Percentiles rank a stretch among this genome's conserved stretches.
phyloP scores from a whole-genome alignment of 1,284 basidiomycete species.

The Leccinum fuscescens region DNA sequence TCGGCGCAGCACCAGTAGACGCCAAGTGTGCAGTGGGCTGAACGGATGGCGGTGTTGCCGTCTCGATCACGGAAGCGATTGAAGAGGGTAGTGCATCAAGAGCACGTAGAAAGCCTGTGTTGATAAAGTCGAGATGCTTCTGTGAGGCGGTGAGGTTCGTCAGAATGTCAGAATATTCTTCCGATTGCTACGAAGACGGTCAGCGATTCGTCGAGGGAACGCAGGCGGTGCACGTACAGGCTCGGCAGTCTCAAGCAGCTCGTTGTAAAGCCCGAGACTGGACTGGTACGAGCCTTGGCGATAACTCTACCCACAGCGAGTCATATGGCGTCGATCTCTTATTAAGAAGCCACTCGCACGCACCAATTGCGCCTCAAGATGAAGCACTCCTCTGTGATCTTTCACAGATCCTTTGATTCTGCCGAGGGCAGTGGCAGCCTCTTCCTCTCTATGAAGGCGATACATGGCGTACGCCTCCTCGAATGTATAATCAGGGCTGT shows the following conservation, averaged over 20 bases:
- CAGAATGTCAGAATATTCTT: conserved; percentile 82
- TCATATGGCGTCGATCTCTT: conserved; percentile 17
- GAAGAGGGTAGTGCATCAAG: conserved; percentile 57
- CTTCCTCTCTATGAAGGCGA: conserved; percentile 69
- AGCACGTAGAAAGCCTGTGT: conserved; percentile 61
- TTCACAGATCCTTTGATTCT: conserved; percentile 45
- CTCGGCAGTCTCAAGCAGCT: conserved; percentile 72
- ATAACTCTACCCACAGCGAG: conserved; percentile 54
- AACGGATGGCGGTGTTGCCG: conserved; percentile 53
- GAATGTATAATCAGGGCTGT: conserved; percentile 45
- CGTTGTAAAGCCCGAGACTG: conserved; percentile 75
- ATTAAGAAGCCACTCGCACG: conserved; percentile 32
- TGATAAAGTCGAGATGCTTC: conserved; percentile 79
- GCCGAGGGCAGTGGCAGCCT: conserved; percentile 57
- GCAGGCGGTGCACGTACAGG: conserved; percentile 47
- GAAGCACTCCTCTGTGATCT: conserved; percentile 63
- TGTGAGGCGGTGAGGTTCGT: conserved; percentile 80
- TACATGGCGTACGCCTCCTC: conserved; percentile 83
- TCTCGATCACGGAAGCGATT: conserved; percentile 55
- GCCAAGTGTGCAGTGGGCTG: conserved; percentile 35
- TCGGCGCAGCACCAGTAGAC: conserved; percentile 32
- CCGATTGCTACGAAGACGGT: conserved; percentile 56
- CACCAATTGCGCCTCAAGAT: conserved; percentile 85
- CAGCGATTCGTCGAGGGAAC: conserved; percentile 6
- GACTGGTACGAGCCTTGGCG: conserved; percentile 71